Conservation (phyloP, 2,329 filamentous ascomycete species). For the Arthrobotrys musiformis region DNA sequence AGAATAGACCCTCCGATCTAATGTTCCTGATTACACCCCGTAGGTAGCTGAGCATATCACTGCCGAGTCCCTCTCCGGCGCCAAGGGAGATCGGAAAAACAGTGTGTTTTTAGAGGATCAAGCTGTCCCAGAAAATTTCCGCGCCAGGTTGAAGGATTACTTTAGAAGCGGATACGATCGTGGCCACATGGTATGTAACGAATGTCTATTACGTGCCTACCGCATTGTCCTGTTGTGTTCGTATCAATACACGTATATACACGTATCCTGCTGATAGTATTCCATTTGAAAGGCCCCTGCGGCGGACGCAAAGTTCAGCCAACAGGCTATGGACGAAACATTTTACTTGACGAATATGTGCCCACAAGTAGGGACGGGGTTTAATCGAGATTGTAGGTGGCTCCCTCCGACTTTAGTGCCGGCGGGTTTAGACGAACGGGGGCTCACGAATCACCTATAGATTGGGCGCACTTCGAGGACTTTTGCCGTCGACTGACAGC, state of each 20-base stretch:
- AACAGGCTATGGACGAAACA: conserved; percentile 92
- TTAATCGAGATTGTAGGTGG: conserved; percentile 83
- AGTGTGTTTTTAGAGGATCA: conserved; percentile 84
- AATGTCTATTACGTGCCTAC: not conserved
- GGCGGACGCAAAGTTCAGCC: conserved; percentile 94
- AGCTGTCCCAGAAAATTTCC: conserved; percentile 84
- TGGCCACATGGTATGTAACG: conserved; percentile 75
- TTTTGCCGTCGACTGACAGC: conserved; percentile 87
- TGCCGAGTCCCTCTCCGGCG: conserved; percentile 77
- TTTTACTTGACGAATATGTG: conserved; percentile 97
- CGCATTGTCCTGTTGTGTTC: not conserved
- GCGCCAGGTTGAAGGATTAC: conserved; percentile 91
- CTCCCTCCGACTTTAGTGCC: not conserved
- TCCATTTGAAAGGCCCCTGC: conserved; percentile 75
- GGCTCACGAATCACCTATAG: not conserved
- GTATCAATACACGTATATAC: not conserved
- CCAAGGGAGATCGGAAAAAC: conserved; percentile 84
- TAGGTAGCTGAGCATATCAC: conserved; percentile 90
- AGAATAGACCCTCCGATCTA: not conserved
- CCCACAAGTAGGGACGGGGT: conserved; percentile 96
- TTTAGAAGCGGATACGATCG: conserved; percentile 93
- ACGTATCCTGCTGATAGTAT: not conserved
- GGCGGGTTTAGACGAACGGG: not conserved
- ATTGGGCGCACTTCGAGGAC: conserved; percentile 99
- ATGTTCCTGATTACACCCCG: not conserved